A percentile compares a stretch with the other conserved stretches of the same genome.
phyloP scores from a whole-genome alignment of 2,329 filamentous ascomycete genomes.

The Colletotrichum tropicale region DNA sequence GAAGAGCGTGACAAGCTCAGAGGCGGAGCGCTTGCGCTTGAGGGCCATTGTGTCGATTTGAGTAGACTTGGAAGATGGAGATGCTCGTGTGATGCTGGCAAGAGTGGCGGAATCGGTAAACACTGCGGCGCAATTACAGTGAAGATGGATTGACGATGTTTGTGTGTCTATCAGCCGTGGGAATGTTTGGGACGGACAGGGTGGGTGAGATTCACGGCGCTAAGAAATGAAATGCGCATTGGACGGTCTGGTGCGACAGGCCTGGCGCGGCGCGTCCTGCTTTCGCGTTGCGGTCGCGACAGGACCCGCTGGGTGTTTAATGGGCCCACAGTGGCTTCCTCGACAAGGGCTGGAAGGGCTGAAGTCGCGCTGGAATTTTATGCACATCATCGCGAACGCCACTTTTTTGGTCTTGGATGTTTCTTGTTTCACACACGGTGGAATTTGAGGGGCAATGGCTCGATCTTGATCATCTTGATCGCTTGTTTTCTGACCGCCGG shows the following conservation, averaged over 20 bases:
- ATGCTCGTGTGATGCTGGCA: neutral
- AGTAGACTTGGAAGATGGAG: neutral
- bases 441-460: neutral
- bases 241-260: neutral
- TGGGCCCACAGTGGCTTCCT: neutral
- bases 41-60: slow-evolving; percentile 46
- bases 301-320: neutral
- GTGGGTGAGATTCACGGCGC: neutral
- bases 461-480: neutral
- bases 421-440: neutral
- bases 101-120: neutral
- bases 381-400: neutral
- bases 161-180: neutral
- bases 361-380: neutral
- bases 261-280: neutral
- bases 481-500: neutral
- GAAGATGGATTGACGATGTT: neutral
- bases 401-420: neutral
- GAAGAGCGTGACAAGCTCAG: slow-evolving; percentile 53
- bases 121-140: neutral
- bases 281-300: neutral
- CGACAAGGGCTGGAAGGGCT: neutral
- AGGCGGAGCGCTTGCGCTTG: slow-evolving; percentile 69
- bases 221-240: neutral
- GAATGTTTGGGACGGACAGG: neutral